Evolutionary conservation across 768 basidiomycete species (phyloP), one percentile per base, ranked within the genome.

Genomic region (Pholiota conissans): DNA sequence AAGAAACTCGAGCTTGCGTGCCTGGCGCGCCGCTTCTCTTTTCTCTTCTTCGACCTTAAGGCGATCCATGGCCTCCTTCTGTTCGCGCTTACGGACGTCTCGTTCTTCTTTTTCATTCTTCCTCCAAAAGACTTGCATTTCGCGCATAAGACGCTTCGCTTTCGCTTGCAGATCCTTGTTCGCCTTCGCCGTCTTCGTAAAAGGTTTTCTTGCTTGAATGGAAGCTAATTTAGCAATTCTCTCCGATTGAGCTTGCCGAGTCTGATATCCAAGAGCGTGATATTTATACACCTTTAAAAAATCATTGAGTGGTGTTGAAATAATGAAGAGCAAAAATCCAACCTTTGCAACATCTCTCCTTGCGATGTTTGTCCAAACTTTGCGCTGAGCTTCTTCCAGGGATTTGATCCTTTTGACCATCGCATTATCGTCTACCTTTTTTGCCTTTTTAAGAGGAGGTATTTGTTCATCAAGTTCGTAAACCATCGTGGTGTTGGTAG

Each of bases 71-170:
- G 94, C 93, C 70, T 97, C 95, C 71, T 95, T 95, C 71, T 98
- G 94, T 65, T 95, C 94, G 49, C 91, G 91, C 73, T 91, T 93
- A 61, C 95, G 86, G 11, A 90, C 84, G 60, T 97, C 95, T 46
- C 93, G 79, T 73, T 98, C 96, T 71, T 96, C 94, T 66, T 94
- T 94, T 73, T 98, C 96, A 63, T 97, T 98, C 74, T 94, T 94
- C 76, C 92, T 95, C 94, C 94, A 97, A 74, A 95, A 95, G 18
- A 94, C 85, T 59, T 95, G 85, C 90, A 98, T 94, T 78, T 98
- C 95, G 27, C 94, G 86, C 90, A 93, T 93, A 35, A 95, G 77
- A 37, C 91, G 84, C 70, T 91, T 94, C 22, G 87, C 88, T 68
- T 93, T 93, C 18, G 85, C 84, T 69, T 94, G 92, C 2, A 85